phyloP scores from a whole-genome alignment of 2,329 filamentous ascomycete genomes.

The Cytospora leucostoma region DNA sequence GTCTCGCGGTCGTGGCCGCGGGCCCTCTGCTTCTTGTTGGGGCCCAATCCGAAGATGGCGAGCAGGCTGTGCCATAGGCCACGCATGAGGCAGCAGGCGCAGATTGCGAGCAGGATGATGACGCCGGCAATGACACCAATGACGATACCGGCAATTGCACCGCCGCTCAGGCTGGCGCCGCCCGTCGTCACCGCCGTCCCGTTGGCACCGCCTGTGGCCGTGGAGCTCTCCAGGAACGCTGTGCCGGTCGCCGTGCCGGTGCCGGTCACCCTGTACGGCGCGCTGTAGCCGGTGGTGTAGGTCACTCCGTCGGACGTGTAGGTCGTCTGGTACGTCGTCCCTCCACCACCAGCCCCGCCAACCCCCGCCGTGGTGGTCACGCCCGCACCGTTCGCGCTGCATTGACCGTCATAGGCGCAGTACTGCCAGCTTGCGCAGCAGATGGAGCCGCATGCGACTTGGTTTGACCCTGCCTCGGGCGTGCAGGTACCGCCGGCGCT shows the following conservation, averaged over 20 bases:
- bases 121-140: constrained; percentile 71
- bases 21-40: constrained; percentile 48
- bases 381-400: constrained; percentile 48
- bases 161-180: constrained; percentile 58
- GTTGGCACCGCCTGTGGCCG: constrained; percentile 42
- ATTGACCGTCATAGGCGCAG: constrained; percentile 62
- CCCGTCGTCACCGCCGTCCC: constrained; percentile 40
- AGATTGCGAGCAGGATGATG: constrained; percentile 66
- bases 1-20: constrained; percentile 46
- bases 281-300: constrained; percentile 57
- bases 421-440: constrained; percentile 73
- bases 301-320: constrained; percentile 48
- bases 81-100: constrained; percentile 71
- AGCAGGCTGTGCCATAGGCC: constrained; percentile 61
- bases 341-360: background rate
- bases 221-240: constrained; percentile 49
- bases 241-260: constrained; percentile 54
- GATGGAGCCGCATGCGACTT: constrained; percentile 65
- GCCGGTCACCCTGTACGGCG: constrained; percentile 54
- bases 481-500: constrained; percentile 51
- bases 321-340: constrained; percentile 28
- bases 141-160: constrained; percentile 80
- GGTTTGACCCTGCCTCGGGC: constrained; percentile 48
- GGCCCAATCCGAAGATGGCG: constrained; percentile 62
- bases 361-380: constrained; percentile 41